phyloP scores from a whole-genome alignment of 129 eudicot genomes.

The Escallonia herrerae region DNA sequence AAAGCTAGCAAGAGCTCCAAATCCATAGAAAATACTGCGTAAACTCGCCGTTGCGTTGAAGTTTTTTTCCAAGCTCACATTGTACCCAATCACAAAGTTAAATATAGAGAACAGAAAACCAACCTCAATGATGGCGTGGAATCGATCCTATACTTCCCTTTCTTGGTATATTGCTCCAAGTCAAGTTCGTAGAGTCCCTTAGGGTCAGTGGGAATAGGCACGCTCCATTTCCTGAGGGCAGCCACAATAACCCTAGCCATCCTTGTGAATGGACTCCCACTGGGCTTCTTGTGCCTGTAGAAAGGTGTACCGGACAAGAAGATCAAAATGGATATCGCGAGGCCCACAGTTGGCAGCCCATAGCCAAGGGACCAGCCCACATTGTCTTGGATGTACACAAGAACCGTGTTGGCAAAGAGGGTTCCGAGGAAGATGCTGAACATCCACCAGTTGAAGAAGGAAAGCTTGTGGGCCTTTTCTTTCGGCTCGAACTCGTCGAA shows the following conservation, averaged over 20 bases:
- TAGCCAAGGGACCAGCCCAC: constrained; percentile 11
- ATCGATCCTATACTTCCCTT: constrained; percentile 11
- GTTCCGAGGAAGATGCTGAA: constrained; percentile 7
- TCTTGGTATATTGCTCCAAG: constrained; percentile 6
- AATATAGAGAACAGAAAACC: background rate
- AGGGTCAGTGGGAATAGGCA: constrained; percentile 3
- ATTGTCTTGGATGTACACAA: constrained; percentile 10
- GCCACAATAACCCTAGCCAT: constrained; percentile 20
- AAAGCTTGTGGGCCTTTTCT: constrained; percentile 7
- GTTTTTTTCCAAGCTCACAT: too few species aligned
- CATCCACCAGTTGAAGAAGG: constrained; percentile 14
- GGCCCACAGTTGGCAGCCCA: constrained; percentile 11
- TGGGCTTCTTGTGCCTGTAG: constrained; percentile 14
- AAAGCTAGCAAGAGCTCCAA: too few species aligned
- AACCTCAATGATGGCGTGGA: constrained; percentile 14
- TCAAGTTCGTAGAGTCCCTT: constrained; percentile 19
- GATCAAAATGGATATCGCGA: background rate
- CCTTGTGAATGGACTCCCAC: constrained; percentile 10
- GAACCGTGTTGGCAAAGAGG: constrained; percentile 8
- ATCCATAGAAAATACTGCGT: too few species aligned
- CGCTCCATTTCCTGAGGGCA: constrained; percentile 14
- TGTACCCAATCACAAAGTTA: background rate
- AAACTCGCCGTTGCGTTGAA: too few species aligned
- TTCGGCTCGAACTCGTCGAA: constrained; percentile 6
- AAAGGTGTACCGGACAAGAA: constrained; percentile 12